Percentiles rank a stretch among this genome's conserved stretches.
Conservation (phyloP, 225 moss, liverwort and hornwort species). For the Pseudisothecium myosuroides region DNA sequence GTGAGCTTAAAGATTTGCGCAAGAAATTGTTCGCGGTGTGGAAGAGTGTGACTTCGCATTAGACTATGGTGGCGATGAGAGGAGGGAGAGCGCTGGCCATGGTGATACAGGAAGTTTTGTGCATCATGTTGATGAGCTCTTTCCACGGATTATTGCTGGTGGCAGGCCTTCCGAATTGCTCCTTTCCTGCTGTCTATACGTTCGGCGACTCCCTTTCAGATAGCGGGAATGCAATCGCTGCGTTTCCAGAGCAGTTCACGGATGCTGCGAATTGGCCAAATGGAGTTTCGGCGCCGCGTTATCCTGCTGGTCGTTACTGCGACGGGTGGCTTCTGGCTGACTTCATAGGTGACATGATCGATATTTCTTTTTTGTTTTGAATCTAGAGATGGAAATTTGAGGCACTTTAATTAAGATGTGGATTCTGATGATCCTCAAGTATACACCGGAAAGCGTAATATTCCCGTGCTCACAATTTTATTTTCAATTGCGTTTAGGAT, state of each 20-base stretch:
- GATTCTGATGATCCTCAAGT: neutral
- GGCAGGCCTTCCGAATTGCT: neutral
- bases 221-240: constrained; percentile 14
- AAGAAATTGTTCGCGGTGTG: neutral
- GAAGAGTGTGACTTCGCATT: neutral
- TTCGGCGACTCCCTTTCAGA: constrained; percentile 40
- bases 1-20: neutral
- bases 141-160: neutral
- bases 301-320: constrained; percentile 24
- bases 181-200: constrained; percentile 5
- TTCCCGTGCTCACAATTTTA: neutral
- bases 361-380: neutral
- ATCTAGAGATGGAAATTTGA: neutral
- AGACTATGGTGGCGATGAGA: neutral
- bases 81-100: neutral
- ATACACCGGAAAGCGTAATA: neutral
- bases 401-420: neutral
- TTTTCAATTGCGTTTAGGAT: neutral
- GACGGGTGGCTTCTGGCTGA: constrained; percentile 27
- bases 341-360: constrained; percentile 8
- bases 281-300: constrained; percentile 5
- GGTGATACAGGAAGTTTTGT: neutral
- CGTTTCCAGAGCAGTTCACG: constrained; percentile 14
- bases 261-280: neutral
- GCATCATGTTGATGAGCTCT: neutral